Conservation (phyloP, 108 stramenopile genomes). For the Fragilariopsis cylindrus region DNA sequence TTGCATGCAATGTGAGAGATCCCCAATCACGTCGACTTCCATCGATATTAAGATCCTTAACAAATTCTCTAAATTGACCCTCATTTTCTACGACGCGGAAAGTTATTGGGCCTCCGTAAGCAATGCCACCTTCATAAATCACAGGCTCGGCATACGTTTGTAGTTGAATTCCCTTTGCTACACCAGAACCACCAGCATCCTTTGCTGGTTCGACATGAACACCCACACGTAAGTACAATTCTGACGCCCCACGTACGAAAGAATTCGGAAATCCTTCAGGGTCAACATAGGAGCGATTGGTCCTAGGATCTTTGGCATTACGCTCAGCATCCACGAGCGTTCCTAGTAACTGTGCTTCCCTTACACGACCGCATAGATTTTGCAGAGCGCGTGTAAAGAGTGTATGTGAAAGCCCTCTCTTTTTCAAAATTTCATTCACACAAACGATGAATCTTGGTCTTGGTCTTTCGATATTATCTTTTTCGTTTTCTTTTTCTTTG, state of each 20-base stretch:
- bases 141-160: conserved; percentile 79
- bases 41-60: conserved; percentile 66
- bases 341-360: conserved; percentile 78
- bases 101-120: conserved; percentile 83
- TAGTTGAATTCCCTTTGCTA: conserved; percentile 73
- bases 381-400: conserved; percentile 79
- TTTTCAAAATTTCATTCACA: conserved; percentile 82
- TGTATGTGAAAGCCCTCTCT: conserved; percentile 76
- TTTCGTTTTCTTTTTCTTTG: conserved; percentile 8
- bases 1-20: conserved; percentile 69
- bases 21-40: conserved; percentile 89
- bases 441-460: conserved; percentile 75
- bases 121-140: conserved; percentile 75
- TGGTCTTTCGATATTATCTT: conserved; percentile 28
- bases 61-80: conserved; percentile 78
- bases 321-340: conserved; percentile 80
- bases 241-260: conserved; percentile 72
- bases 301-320: conserved; percentile 50
- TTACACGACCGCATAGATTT: conserved; percentile 70
- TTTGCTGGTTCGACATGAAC: conserved; percentile 78
- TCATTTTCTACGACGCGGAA: conserved; percentile 85
- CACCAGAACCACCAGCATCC: conserved; percentile 51
- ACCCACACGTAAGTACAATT: conserved; percentile 78
- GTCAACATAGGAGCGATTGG: conserved; percentile 53
- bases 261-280: conserved; percentile 91